Evolutionary conservation across 2,329 filamentous ascomycete species (phyloP).

Genomic region (Aurifilum marmelostoma): DNA sequence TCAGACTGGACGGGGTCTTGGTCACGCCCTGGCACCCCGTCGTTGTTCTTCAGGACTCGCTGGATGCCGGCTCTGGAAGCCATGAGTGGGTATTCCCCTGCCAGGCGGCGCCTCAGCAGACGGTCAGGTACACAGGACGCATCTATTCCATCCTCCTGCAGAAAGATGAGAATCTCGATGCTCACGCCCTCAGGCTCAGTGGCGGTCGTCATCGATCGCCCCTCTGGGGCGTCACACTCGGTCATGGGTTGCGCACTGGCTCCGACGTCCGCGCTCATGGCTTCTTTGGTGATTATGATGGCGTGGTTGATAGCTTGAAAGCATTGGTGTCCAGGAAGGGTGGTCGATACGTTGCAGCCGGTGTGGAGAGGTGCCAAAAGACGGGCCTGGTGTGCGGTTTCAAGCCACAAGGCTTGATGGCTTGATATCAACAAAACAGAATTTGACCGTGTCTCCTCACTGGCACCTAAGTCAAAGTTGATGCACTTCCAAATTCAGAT

Average conservation of each 20-base stretch:
- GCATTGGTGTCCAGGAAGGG: constrained; percentile 39
- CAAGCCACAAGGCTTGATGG: neutral
- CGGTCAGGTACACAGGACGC: constrained; percentile 50
- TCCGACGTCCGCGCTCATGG: constrained; percentile 52
- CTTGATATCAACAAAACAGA: neutral
- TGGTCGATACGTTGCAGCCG: constrained; percentile 50
- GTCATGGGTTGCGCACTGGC: constrained; percentile 53
- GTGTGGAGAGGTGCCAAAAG: constrained; percentile 43
- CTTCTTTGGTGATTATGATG: constrained; percentile 58
- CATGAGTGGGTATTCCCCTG: constrained; percentile 53
- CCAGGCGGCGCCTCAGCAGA: constrained; percentile 36
- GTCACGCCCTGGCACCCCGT: constrained; percentile 67
- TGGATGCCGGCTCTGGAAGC: constrained; percentile 1
- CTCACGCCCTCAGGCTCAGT: constrained; percentile 56
- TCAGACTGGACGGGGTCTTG: constrained; percentile 48
- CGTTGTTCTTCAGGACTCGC: constrained; percentile 35
- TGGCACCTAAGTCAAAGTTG: neutral
- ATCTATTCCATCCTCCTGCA: constrained; percentile 63
- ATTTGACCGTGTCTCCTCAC: neutral
- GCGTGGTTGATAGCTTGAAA: constrained; percentile 46
- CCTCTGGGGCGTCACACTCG: constrained; percentile 60
- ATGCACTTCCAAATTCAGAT: neutral
- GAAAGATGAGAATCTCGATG: constrained; percentile 44
- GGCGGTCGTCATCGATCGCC: constrained; percentile 25
- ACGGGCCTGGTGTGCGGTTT: constrained; percentile 47